Base-by-base conservation (phyloP, 1,139 yeast genomes). In the Geotrichum candidum region DNA sequence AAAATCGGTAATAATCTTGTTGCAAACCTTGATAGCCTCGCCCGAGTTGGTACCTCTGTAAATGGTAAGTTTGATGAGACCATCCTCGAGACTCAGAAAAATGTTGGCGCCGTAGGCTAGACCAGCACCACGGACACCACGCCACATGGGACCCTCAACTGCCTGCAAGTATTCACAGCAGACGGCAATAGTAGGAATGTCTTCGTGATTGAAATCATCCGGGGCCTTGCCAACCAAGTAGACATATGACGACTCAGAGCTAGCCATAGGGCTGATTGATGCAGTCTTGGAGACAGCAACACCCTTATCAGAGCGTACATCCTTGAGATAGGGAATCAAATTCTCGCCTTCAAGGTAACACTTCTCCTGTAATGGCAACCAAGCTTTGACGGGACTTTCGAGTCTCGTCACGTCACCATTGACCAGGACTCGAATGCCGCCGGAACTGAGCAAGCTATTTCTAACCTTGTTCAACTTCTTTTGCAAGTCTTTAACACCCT, bases 61-160 rank as follows among this genome's bases (percentile, higher is more conserved):
- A 33, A 94, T 80, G 57, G 80, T 81, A 69, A 86, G 88, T 11
- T 81, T 79, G 64, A 92, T 75, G 58, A 80, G 82, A 1, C 96
- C 96, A 46, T 84, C 77, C 67, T 91, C 97, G 22, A 84, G 71
- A 67, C 81, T 81, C 60, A 84, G 78, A 38, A 79, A 73, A 65
- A 90, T 79, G 61, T 77, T 80, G 0, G 94, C 95, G 41, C 97
- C 97, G 73, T 95, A 95, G 0, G 98, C 98, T 60, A 90, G 79
- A 1, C 99, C 99, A 1, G 92, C 83, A 51, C 99, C 99, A 75
- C 99, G 84, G 51, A 95, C 89, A 58, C 95, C 96, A 70, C 91
- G 83, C 98, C 99, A 94, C 67, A 94, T 87, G 50, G 99, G 98
- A 1, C 99, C 99, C 74, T 95, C 99, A 29, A 90, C 90, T 35